phyloP scores from a whole-genome alignment of 78 protist species.

The Trichosphaerium sp. region DNA sequence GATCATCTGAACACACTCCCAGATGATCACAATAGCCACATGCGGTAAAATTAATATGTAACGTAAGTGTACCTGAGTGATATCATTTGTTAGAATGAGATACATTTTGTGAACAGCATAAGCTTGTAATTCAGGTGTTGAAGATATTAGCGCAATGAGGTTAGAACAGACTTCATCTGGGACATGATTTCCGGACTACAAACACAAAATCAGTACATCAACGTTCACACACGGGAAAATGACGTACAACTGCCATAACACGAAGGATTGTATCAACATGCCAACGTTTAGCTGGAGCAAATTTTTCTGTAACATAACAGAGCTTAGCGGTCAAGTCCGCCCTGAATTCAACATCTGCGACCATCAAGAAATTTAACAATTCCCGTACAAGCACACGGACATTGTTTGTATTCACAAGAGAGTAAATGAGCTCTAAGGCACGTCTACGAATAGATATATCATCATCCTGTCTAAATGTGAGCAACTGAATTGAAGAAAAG shows the following conservation, averaged over 20 bases:
- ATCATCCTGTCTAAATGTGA: conserved; percentile 51
- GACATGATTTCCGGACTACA: conserved; percentile 46
- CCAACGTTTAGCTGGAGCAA: conserved; percentile 82
- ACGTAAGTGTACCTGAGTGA: conserved; percentile 37
- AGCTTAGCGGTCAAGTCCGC: conserved; percentile 54
- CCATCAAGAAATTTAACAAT: conserved; percentile 52
- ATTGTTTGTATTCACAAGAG: conserved; percentile 79
- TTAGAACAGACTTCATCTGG: conserved; percentile 61
- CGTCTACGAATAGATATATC: conserved; percentile 94
- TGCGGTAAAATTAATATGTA: conserved; percentile 7
- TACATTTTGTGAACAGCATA: conserved; percentile 61
- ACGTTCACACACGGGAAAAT: neutral
- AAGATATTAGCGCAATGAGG: conserved; percentile 32
- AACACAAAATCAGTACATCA: neutral
- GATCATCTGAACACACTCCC: too few species aligned
- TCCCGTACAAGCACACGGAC: conserved; percentile 54
- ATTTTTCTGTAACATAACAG: conserved; percentile 62
- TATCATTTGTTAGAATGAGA: conserved; percentile 15
- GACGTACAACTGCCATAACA: conserved; percentile 48
- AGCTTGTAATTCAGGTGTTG: conserved; percentile 43
- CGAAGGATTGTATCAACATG: conserved; percentile 82
- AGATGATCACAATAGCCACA: neutral
- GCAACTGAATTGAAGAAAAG: neutral
- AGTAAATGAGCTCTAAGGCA: conserved; percentile 85
- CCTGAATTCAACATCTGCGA: conserved; percentile 66